Base-by-base conservation (phyloP, 345 rosid genomes). In the Euphorbia pulcherrima region DNA sequence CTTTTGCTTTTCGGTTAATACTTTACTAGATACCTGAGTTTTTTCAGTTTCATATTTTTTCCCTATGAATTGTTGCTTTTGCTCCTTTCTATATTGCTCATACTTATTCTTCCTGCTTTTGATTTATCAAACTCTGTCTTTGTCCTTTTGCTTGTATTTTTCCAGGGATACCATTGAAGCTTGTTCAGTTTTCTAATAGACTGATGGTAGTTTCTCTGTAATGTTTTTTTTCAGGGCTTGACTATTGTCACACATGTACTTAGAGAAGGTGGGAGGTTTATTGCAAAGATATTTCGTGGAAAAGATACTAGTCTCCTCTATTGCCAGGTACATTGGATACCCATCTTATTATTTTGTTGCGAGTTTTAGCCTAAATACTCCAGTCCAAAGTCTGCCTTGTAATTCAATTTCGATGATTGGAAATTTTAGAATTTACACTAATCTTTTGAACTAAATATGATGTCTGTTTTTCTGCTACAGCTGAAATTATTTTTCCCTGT, bases 241-340 rank as follows among this genome's bases (percentile, higher is more conserved):
- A 94, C 99, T 0, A 84, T 91, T 78, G 97, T 89, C 63, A 77
- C 93, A 40, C 97, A 89, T 79, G 69, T 94, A 29, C 97, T 89
- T 67, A 84, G 83, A 85, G 89, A 82, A 82, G 97, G 97, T 76
- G 99, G 97, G 40, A 89, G 83, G 73, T 91, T 91, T 69, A 87
- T 94, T 21, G 89, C 99, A 8, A 94, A 91, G 77, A 89, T 94
- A 75, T 94, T 94, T 76, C 93, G 97, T n/a, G 99, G 99, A 70
- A 94, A 94, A 77, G 99, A 94, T 86, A 91, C 99, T 6, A 88
- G 92, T 82, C 97, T 94, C 53, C 82, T 94, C 29, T 94, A 91
- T 68, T 85, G 93, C 81, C 97, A 94, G 90, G 95, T 94, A 77
- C 68, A 65, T 71, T 70, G 40, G 21, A 62, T 0, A 39, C 26